Evolutionary conservation across 352 stramenopile genomes (phyloP).

Genomic region (Globisporangium spinosum): DNA sequence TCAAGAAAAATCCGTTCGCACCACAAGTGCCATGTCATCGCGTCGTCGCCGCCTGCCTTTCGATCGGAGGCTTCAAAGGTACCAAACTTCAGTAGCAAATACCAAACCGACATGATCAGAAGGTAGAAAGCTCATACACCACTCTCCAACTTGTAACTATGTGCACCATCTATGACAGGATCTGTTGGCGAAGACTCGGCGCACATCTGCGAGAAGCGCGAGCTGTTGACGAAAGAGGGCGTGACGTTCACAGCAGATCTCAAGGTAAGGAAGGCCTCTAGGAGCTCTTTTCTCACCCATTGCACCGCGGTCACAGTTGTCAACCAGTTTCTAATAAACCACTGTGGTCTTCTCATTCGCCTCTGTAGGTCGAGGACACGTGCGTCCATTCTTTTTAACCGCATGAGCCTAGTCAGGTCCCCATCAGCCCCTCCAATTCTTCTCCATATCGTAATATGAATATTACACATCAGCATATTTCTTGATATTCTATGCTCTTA

Average conservation of each 20-base stretch:
- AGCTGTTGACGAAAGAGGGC: conserved; percentile 56
- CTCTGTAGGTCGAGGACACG: conserved; percentile 35
- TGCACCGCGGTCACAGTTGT: neutral
- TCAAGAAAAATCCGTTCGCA: conserved; percentile 73
- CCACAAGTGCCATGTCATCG: conserved; percentile 75
- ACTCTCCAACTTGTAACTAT: too few species aligned
- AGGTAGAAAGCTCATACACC: too few species aligned
- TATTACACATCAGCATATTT: neutral
- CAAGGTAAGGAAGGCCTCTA: conserved; percentile 35
- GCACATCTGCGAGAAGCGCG: conserved; percentile 66
- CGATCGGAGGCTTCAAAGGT: conserved; percentile 78
- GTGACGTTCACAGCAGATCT: conserved; percentile 53
- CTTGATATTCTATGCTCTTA: neutral
- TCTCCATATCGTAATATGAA: neutral
- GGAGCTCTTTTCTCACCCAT: neutral
- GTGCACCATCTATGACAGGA: conserved; percentile 21
- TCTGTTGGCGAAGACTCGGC: conserved; percentile 53
- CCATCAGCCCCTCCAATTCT: neutral
- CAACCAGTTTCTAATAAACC: neutral
- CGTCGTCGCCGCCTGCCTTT: conserved; percentile 61
- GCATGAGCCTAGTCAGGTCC: neutral
- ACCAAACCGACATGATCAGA: too few species aligned
- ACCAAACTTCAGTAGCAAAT: too few species aligned
- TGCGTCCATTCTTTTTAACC: conserved; percentile 47
- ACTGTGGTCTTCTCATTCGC: neutral